Base-by-base conservation (phyloP, 2,329 filamentous ascomycete genomes). In the Alternaria angustiovoidea region DNA sequence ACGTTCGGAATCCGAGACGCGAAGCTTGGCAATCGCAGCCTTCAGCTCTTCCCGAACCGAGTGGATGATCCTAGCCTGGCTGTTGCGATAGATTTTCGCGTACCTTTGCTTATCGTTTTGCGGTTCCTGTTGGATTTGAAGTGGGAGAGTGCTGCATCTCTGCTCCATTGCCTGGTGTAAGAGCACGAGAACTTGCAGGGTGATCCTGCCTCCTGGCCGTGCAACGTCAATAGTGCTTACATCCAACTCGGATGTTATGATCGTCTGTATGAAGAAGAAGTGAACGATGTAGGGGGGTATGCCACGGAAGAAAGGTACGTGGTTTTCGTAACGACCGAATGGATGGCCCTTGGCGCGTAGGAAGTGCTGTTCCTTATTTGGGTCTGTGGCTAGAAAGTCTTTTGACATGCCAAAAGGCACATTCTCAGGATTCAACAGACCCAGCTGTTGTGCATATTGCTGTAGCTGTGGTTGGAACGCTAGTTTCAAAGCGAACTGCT, bases 401-500 rank as follows among this genome's bases (percentile, higher is more conserved):
- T 63, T 49, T 7, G 64, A 62, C 71, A 76, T 75, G 20, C 65
- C 66, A 51, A 74, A 75, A 4, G 70, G 70, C 3, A 75, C 65
- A 16, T 65, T 69, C 16, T 63, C 52, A 5, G 64, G 41, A 20
- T 66, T 49, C 14, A 68, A 56, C 28, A 71, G 16, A 2, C 67
- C 59, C 22, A 64, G 51, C 26, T 70, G 59, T 20, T 54, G 59
- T 20, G 68, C 67, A 44, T 68, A 65, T 22, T 71, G 58, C 42
- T 65, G 59, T 7, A 73, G 57, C n/a, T 80, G 67, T n/a, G 72
- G 70, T 6, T 78, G 77, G 16, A 82, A 77, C 9, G 75, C 70
- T 9, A 83, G 72, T 20, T 79, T 79, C 43, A 84, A 66, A 8
- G 80, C 71, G 8, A 83, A 79, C 48, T 79, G 76, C 64, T 85